A percentile compares a stretch with the other conserved stretches of the same genome.
These are phyloP conservation scores for Elaeis guineensis DNA, from an alignment of 176 grass and related monocot genomes.

Conservation along the genomic window DNA sequence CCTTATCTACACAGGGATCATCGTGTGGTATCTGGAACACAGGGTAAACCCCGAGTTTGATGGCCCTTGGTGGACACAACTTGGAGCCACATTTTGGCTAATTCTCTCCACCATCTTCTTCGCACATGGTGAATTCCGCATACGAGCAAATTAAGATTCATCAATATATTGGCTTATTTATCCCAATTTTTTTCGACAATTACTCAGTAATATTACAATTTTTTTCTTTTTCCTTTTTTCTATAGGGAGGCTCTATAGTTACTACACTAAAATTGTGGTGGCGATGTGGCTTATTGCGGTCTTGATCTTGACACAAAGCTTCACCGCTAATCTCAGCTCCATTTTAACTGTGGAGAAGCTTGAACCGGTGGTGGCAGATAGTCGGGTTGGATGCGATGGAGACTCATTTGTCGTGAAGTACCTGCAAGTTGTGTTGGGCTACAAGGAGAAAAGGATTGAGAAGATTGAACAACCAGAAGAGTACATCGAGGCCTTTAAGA, in stretches of 20 bases:
- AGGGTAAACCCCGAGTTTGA: constrained; percentile 6
- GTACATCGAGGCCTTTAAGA: constrained; percentile 1
- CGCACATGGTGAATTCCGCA: constrained; percentile 1
- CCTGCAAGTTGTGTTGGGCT: constrained; percentile 8
- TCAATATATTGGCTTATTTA: too few species aligned
- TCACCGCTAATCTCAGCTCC: constrained; percentile 26
- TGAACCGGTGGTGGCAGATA: background rate
- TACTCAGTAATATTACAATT: too few species aligned
- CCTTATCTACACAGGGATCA: background rate
- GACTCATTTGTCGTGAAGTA: constrained; percentile 23
- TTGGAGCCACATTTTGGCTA: constrained; percentile 23
- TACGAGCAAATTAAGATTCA: too few species aligned
- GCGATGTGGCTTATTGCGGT: constrained; percentile 24
- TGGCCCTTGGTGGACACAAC: background rate
- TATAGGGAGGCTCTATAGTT: constrained; percentile 5
- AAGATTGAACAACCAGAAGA: background rate
- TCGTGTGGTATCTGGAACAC: constrained; percentile 24
- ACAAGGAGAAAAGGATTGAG: background rate
- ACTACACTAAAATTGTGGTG: constrained; percentile 26
- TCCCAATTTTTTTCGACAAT: too few species aligned
- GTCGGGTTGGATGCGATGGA: constrained; percentile 19
- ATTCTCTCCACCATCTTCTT: constrained; percentile 21
- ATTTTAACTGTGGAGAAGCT: constrained; percentile 18
- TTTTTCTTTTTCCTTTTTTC: background rate
- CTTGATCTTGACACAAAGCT: constrained; percentile 21